Conservation (phyloP, 2,329 filamentous ascomycete genomes). For the Pseudocercospora macadamiae region DNA sequence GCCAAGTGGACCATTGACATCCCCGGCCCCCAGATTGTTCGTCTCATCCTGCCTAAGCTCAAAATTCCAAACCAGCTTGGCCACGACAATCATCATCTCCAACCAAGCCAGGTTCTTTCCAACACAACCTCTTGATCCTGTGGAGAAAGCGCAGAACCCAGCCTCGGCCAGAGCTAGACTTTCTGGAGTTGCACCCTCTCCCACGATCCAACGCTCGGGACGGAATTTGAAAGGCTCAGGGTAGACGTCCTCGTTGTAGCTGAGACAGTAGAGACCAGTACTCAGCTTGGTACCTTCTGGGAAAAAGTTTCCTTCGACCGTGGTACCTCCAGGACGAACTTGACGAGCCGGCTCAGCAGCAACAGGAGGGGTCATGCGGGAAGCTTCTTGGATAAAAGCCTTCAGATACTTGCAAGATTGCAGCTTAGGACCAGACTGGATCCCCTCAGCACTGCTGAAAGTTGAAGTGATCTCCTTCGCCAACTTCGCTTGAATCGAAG, state of each 20-base stretch:
- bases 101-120: constrained; percentile 54
- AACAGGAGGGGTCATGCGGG: constrained; percentile 49
- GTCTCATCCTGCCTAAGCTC: constrained; percentile 18
- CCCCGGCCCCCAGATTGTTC: constrained; percentile 16
- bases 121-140: constrained; percentile 71
- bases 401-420: constrained; percentile 44
- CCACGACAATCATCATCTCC: constrained; percentile 26
- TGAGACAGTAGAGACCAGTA: constrained; percentile 35
- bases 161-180: constrained; percentile 54
- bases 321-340: constrained; percentile 30
- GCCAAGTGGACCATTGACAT: constrained; percentile 2
- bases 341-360: constrained; percentile 37
- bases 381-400: constrained; percentile 50
- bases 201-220: constrained; percentile 38
- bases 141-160: constrained; percentile 74
- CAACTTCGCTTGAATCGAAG: constrained; percentile 31
- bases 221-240: constrained; percentile 34
- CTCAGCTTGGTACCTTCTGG: constrained; percentile 31
- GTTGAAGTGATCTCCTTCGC: constrained; percentile 34
- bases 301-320: constrained; percentile 38
- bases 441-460: constrained; percentile 38
- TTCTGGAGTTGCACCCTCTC: constrained; percentile 10
- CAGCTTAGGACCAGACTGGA: constrained; percentile 34
- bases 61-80: constrained; percentile 21
- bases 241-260: constrained; percentile 37